Evolutionary conservation across 768 basidiomycete genomes (phyloP).

Genomic region (Auriculariales sp.): DNA sequence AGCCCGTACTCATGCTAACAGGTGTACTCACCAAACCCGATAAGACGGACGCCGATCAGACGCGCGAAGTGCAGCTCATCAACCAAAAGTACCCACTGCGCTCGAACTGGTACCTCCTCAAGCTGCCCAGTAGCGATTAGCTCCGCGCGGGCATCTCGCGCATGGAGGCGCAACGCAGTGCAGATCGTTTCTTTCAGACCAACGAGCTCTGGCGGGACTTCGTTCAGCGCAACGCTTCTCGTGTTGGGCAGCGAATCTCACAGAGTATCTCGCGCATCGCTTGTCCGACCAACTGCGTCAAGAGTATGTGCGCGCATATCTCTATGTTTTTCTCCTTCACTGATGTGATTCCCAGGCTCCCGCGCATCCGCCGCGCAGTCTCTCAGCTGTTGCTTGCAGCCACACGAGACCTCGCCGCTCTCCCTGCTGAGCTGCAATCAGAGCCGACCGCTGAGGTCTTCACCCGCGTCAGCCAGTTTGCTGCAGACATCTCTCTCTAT

Average conservation of each 20-base stretch:
- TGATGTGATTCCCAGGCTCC: neutral
- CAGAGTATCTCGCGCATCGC: conserved; percentile 40
- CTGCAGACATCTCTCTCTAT: neutral
- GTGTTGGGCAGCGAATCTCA: conserved; percentile 41
- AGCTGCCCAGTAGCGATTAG: conserved; percentile 37
- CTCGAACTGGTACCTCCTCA: conserved; percentile 48
- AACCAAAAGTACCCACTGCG: conserved; percentile 21
- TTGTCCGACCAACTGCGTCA: conserved; percentile 49
- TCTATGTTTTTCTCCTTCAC: neutral
- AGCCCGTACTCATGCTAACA: conserved; percentile 12
- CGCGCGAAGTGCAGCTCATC: conserved; percentile 32
- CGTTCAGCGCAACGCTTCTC: conserved; percentile 5
- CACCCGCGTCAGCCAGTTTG: neutral
- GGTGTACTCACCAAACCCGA: conserved; percentile 68
- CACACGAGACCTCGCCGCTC: neutral
- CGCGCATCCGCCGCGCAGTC: neutral
- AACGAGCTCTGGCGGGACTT: neutral
- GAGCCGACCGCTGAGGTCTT: neutral
- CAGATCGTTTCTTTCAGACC: conserved; percentile 37
- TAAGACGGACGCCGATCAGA: conserved; percentile 42
- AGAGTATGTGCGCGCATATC: conserved; percentile 22
- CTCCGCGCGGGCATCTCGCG: conserved; percentile 40
- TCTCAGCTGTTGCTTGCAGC: neutral
- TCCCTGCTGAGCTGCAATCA: neutral
- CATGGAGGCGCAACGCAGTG: conserved; percentile 40